Evolutionary conservation across 306 rosid species (phyloP), one percentile per base, ranked within the genome.

Genomic region (Prunus fruticosa): DNA sequence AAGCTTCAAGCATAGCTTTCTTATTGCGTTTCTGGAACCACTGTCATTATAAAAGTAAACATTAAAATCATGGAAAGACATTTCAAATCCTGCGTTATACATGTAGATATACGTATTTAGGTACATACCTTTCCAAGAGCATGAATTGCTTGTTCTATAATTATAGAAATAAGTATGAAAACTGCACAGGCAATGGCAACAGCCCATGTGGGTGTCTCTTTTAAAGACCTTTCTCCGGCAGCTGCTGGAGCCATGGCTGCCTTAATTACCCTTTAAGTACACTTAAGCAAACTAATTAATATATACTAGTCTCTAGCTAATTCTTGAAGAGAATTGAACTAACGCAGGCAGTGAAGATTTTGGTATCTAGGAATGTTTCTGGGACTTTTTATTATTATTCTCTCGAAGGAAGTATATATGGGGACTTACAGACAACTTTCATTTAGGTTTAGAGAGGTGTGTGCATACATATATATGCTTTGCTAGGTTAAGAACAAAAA

Each of bases 161-260:
- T 11, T 0, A 89, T 28, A 71, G 97, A 89, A 25, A 91, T 27
- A 20, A 89, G 64, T 45, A 91, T 16, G 38, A 89, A 83, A 6
- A 84, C 87, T 28, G 87, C 64, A 16, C 97, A 89, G n/a, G 89
- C 91, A 11, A 49, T 73, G 49, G 97, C 93, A 13, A 91, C 89
- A 0, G 97, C 90, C 97, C 97, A 91, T 41, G 93, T 84, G 19
- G 97, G 92, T 19, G 93, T 89, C 67, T 86, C 88, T 66, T 60
- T 52, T 68, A 91, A 74, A 16, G 67, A 53, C 79, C 91, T 87
- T 41, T 86, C 91, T 78, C 82, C 87, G 1, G 80, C 2, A 28
- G 25, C 64, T 18, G 80, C 78, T 7, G 77, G 64, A 22, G 78
- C 67, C 86, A 78, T 82, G 2, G 58, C 75, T 28, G 10, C 41